A percentile compares a stretch with the other conserved stretches of the same genome.
These are phyloP conservation scores for Pseudohyphozyma bogoriensis DNA, from an alignment of 768 basidiomycete genomes.

Conservation along the genomic window DNA sequence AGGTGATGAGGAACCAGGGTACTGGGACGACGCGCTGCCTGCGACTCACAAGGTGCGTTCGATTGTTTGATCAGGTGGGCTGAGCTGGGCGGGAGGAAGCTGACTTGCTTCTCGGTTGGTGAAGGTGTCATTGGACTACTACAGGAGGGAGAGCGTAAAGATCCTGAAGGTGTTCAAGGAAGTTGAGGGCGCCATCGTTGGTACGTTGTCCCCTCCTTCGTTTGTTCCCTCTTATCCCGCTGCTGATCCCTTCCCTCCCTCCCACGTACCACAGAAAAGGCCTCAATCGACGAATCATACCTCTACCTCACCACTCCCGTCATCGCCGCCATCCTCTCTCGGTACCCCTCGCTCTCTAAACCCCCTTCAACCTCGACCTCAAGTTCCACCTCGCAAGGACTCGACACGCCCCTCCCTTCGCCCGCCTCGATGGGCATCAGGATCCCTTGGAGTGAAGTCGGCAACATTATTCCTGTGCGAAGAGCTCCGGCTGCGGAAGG, in stretches of 20 bases:
- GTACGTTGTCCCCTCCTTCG: not conserved
- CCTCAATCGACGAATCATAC: slow-evolving; percentile 94
- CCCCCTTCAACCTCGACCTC: slow-evolving; percentile 43
- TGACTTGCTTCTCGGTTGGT: not conserved
- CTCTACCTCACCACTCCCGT: slow-evolving; percentile 78
- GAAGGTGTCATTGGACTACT: slow-evolving; percentile 91
- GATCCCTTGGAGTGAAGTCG: slow-evolving; percentile 52
- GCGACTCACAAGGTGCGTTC: slow-evolving; percentile 73
- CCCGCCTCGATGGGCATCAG: slow-evolving; percentile 44
- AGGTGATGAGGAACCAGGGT: slow-evolving; percentile 74
- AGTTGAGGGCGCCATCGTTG: slow-evolving; percentile 42
- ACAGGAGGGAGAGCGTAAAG: slow-evolving; percentile 80
- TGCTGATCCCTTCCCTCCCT: too few species aligned
- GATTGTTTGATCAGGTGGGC: too few species aligned
- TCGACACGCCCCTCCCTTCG: slow-evolving; percentile 66
- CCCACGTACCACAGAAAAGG: slow-evolving; percentile 69
- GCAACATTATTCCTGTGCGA: slow-evolving; percentile 58
- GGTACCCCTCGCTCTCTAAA: slow-evolving; percentile 64
- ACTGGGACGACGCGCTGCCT: slow-evolving; percentile 82
- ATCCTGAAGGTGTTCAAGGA: slow-evolving; percentile 75
- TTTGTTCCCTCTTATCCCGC: too few species aligned
- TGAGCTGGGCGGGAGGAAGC: too few species aligned
- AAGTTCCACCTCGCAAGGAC: too few species aligned
- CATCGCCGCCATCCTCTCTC: slow-evolving; percentile 59
- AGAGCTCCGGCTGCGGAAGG: too few species aligned